Conservation (phyloP, 2,329 filamentous ascomycete species). For the Ophiostoma himal-ulmi region DNA sequence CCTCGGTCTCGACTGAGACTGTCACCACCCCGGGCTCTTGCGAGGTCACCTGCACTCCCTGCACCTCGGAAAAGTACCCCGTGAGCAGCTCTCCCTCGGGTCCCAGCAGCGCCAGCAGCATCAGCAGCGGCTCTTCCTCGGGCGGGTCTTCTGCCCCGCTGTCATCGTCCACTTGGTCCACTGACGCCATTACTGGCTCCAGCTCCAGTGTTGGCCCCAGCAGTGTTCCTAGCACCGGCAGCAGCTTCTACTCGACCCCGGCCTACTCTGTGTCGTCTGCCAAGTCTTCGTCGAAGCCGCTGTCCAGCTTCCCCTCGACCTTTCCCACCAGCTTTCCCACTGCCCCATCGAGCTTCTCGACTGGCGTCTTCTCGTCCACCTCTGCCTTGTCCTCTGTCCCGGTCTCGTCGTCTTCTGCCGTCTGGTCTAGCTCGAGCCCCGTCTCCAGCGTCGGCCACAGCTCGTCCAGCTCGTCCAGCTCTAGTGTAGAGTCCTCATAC, state of each 20-base stretch:
- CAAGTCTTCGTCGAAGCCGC: background rate
- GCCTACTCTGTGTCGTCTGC: slow-evolving; percentile 17
- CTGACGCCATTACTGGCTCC: slow-evolving; percentile 11
- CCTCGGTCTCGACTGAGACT: slow-evolving; percentile 17
- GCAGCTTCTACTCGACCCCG: slow-evolving; percentile 15
- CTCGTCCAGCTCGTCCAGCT: background rate
- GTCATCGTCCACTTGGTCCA: slow-evolving; percentile 9
- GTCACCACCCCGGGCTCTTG: slow-evolving; percentile 14
- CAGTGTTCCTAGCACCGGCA: background rate
- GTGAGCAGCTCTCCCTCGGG: background rate
- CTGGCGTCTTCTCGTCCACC: slow-evolving; percentile 1
- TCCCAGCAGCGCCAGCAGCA: background rate
- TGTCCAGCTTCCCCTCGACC: background rate
- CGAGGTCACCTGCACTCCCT: slow-evolving; percentile 17
- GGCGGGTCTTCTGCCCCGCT: background rate
- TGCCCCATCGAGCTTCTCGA: slow-evolving; percentile 4
- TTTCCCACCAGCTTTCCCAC: background rate
- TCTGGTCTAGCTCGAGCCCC: background rate
- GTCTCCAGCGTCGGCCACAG: slow-evolving; percentile 6
- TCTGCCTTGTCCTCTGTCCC: background rate
- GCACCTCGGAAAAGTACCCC: slow-evolving; percentile 15
- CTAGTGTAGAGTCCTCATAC: background rate
- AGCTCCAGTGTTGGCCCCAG: background rate
- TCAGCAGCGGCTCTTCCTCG: slow-evolving; percentile 1
- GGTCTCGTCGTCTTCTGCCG: background rate